Percentiles rank a stretch among this genome's conserved stretches.
Conservation (phyloP, 306 rosid genomes). For the Inga oerstediana region DNA sequence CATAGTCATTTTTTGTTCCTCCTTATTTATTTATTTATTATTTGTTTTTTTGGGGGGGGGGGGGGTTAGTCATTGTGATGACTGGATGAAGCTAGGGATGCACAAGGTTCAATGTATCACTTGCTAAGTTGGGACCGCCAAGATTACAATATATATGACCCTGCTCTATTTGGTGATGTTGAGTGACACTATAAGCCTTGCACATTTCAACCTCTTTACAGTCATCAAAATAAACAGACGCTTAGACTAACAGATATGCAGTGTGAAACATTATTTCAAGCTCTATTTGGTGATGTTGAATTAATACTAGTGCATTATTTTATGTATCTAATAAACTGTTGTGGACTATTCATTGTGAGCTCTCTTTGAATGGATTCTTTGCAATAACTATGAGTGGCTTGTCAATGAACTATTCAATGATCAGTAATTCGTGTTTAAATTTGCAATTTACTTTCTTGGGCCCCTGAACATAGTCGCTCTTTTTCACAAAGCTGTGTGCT, state of each 20-base stretch:
- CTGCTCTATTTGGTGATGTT: not conserved
- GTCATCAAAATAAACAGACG: not conserved
- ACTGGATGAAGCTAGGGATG: not conserved
- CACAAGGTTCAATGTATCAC: not conserved
- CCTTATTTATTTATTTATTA: not conserved
- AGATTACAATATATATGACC: not conserved
- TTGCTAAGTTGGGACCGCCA: not conserved
- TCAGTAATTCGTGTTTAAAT: not conserved
- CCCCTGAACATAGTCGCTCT: not conserved
- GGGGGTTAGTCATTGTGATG: too few relatives aligned
- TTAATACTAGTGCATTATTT: slow-evolving; percentile 3
- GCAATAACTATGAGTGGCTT: not conserved
- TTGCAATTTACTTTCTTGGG: not conserved
- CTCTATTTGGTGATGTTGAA: not conserved
- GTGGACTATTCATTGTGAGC: not conserved
- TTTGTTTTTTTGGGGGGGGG: too few relatives aligned
- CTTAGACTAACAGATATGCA: not conserved
- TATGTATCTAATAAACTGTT: not conserved
- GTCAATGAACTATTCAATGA: not conserved
- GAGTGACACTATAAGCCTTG: not conserved
- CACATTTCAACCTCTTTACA: not conserved
- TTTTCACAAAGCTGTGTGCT: not conserved
- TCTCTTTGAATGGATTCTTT: not conserved
- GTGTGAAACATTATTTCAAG: not conserved
- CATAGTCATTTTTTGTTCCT: not conserved